These are phyloP conservation scores for Linanthus parryae DNA, from an alignment of 148 eudicot genomes.

Conservation along the genomic window DNA sequence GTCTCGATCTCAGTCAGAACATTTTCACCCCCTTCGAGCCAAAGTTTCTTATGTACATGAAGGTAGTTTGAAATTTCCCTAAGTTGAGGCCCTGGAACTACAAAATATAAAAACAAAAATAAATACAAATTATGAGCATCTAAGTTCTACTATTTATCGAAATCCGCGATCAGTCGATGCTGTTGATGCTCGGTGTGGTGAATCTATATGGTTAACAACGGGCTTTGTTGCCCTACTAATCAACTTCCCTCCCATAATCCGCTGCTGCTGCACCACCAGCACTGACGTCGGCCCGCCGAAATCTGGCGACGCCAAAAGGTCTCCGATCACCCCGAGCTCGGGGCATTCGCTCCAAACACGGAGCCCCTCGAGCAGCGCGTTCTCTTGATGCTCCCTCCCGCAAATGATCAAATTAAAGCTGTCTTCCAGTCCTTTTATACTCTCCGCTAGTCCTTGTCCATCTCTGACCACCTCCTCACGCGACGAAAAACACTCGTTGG, in stretches of 20 bases:
- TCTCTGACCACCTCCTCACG: slow-evolving; percentile 51
- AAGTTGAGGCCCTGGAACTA: too few relatives aligned
- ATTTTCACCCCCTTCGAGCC: too few relatives aligned
- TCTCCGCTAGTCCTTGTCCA: slow-evolving; percentile 41
- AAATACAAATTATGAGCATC: too few relatives aligned
- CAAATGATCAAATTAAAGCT: slow-evolving; percentile 46
- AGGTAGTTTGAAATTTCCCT: too few relatives aligned
- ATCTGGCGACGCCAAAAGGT: slow-evolving; percentile 52
- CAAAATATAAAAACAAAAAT: too few relatives aligned
- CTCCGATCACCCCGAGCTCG: slow-evolving; percentile 74
- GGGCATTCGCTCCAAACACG: slow-evolving; percentile 63
- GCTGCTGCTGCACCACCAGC: slow-evolving; percentile 72
- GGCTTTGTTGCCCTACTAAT: slow-evolving; percentile 6
- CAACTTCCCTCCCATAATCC: slow-evolving; percentile 21
- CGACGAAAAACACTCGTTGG: slow-evolving; percentile 31
- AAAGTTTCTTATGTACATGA: too few relatives aligned
- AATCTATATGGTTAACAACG: too few relatives aligned
- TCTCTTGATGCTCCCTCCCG: slow-evolving; percentile 40
- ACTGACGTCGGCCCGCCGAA: slow-evolving; percentile 38
- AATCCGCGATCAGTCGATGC: too few relatives aligned
- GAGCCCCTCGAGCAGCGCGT: slow-evolving; percentile 43
- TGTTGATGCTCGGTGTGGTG: too few relatives aligned
- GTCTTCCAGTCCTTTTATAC: slow-evolving; percentile 26
- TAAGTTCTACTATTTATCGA: too few relatives aligned
- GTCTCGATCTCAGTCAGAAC: too few relatives aligned